Base-by-base conservation (phyloP, 495 filamentous ascomycete genomes). In the Aspergillus haitiensis region DNA sequence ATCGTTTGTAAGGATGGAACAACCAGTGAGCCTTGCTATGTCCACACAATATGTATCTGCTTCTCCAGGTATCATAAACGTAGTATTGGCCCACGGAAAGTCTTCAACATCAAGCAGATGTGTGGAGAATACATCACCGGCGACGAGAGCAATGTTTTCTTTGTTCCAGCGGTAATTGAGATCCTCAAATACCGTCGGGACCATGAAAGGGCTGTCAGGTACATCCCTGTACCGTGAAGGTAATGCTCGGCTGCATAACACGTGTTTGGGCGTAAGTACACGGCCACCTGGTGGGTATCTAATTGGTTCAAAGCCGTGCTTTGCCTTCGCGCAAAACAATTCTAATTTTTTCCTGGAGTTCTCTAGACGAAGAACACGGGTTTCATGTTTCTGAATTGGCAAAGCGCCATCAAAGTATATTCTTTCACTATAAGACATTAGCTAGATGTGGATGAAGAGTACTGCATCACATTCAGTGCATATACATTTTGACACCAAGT, bases 371-470 rank as follows among this genome's bases (percentile, higher is more conserved):
- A 64, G 40, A 18, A 79, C 56, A n/a, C 88, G 79, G 7, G 76
- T 82, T 0, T 71, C 61, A 27, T 76, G 75, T 60, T 91, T 91
- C 13, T 69, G 62, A 6, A 72, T 47, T 8, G 91, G 91, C 10
- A 95, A 75, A 45, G 82, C 86, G 27, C 90, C 89, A 67, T 95
- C 91, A 57, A 95, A 93, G 68, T 84, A 92, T 53, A 95, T 90
- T 34, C 68, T 58, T 52, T 73, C 61, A 65, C 76, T 81, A 49
- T 35, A 8, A 55, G 18, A 56, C n/a, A 56, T 63, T 16, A 61
- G 52, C 39, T 47, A 36, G 31, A 44, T 27, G 15, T 5, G 44
- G n/a, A 49, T 12, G 15, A 6, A 32, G 52, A 12, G 32, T 45
- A 53, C 7, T 21, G 11, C 34, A 27, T 52, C 9, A 39, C 5